Conservation (phyloP, 1,139 yeast species). For the Yamadazyma taylorii region DNA sequence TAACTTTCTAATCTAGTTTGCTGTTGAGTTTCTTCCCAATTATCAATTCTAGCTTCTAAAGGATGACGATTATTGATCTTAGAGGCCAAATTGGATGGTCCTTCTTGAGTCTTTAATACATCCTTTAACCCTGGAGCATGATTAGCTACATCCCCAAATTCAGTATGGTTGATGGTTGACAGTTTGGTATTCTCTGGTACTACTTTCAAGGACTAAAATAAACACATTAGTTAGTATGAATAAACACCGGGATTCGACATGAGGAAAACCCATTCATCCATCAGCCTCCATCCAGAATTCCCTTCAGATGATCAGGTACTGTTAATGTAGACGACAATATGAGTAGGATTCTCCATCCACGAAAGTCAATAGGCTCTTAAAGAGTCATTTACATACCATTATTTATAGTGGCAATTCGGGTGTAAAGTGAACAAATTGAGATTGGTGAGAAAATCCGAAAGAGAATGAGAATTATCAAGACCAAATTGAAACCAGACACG, state of each 20-base stretch:
- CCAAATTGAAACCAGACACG: too few relatives aligned
- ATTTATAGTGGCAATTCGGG: constrained; percentile 7
- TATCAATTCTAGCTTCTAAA: constrained; percentile 66
- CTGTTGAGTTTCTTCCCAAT: constrained; percentile 81
- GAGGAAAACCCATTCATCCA: too few relatives aligned
- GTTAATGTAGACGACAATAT: too few relatives aligned
- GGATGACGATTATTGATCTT: constrained; percentile 86
- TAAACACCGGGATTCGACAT: too few relatives aligned
- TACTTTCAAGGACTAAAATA: constrained; percentile 45
- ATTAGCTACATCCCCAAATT: constrained; percentile 53
- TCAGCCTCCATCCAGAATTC: too few relatives aligned
- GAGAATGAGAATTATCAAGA: constrained; percentile 7
- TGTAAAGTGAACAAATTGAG: neutral
- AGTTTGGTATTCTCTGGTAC: constrained; percentile 47
- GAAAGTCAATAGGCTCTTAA: neutral
- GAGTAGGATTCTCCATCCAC: too few relatives aligned
- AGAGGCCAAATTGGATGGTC: constrained; percentile 63
- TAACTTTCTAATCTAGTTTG: constrained; percentile 73
- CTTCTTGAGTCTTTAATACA: constrained; percentile 55
- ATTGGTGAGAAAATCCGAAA: neutral
- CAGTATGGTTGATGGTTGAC: constrained; percentile 45
- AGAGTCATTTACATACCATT: constrained; percentile 8
- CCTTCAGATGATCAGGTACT: too few relatives aligned
- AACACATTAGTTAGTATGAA: constrained; percentile 11
- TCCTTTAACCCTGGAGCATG: constrained; percentile 66